A percentile compares a stretch with the other conserved stretches of the same genome.
Evolutionary conservation across 768 basidiomycete species (phyloP).

Genomic region (Grammothele lineata): DNA sequence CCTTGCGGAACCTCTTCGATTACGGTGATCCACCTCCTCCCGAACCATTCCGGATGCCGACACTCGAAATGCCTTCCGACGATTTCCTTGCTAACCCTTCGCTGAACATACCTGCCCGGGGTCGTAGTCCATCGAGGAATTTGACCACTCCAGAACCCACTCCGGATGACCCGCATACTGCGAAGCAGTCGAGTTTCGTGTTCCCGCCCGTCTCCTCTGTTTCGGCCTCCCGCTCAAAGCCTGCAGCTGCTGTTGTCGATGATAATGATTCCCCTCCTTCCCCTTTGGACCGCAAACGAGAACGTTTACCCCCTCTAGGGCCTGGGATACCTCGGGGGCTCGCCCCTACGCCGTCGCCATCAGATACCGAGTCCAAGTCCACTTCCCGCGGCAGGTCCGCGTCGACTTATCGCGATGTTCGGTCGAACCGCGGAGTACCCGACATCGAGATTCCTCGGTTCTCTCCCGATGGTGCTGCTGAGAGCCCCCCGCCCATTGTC

Average conservation of each 20-base stretch:
- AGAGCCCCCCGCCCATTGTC: conserved; percentile 21
- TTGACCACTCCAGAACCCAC: conserved; percentile 26
- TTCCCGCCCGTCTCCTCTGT: conserved; percentile 46
- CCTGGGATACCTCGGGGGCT: conserved; percentile 21
- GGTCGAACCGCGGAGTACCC: conserved; percentile 30
- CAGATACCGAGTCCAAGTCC: neutral
- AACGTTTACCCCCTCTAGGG: conserved; percentile 22
- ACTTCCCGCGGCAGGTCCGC: conserved; percentile 1
- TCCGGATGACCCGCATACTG: conserved; percentile 37
- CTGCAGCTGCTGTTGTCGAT: conserved; percentile 20
- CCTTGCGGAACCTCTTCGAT: conserved; percentile 76
- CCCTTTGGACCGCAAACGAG: conserved; percentile 9
- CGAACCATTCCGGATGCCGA: conserved; percentile 41
- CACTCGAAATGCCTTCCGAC: conserved; percentile 23
- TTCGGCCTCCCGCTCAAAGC: conserved; percentile 29
- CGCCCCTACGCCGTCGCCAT: conserved; percentile 1
- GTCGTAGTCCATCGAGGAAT: conserved; percentile 30
- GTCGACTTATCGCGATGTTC: conserved; percentile 26
- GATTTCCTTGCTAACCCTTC: conserved; percentile 10
- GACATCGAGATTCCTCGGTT: conserved; percentile 36
- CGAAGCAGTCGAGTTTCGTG: conserved; percentile 47
- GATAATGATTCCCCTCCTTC: conserved; percentile 25
- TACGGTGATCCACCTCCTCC: conserved; percentile 36
- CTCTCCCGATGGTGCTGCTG: conserved; percentile 15
- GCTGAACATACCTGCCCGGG: conserved; percentile 29